Base-by-base conservation (phyloP, 2,329 filamentous ascomycete species). In the Pezicula carpinea region DNA sequence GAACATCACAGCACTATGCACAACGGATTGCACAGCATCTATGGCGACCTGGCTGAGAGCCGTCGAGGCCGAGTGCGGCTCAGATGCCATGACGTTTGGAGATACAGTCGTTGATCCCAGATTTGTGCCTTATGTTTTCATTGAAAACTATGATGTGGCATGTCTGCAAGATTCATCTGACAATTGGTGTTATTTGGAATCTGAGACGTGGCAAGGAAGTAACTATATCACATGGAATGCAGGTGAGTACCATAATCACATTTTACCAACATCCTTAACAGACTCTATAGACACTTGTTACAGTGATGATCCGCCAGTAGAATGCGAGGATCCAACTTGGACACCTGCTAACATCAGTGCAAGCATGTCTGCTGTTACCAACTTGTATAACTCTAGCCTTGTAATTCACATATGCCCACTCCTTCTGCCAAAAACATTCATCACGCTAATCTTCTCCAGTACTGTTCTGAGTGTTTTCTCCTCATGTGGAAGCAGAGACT, bases 11-110 rank as follows among this genome's bases (percentile, higher is more conserved):
- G 39, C 39, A 2, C 34, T 50, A 32, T 50, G 48, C 39, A 46
- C 43, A 26, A 13, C 38, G 26, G 39, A 7, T 17, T 50, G 48
- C 60, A 71, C 44, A 71, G 70, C 15, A 10, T 50, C 49, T 3
- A 15, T 51, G 18, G 41, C 22, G 18, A 41, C 40, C 54, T 64
- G 3, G 65, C 72, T 53, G 58, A 56, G 11, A 44, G 31, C 17
- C 26, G 49, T 52, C 7, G 43, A 46, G 38, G 22, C 46, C 21
- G 29, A n/a, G 14, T 52, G 49, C 44, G 49, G 17, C 18, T 14
- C 14, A 14, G 39, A 52, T 13, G 39, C 15, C 15, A 33, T 40
- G 8, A 36, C 35, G 3, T 39, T 19, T 4, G 19, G 36, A 8
- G 17, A 14, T 14, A 39, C 36, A 23, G 36, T 39, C 14, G 36